Conservation (phyloP, 495 filamentous ascomycete genomes). For the Margaritispora aquatica region DNA sequence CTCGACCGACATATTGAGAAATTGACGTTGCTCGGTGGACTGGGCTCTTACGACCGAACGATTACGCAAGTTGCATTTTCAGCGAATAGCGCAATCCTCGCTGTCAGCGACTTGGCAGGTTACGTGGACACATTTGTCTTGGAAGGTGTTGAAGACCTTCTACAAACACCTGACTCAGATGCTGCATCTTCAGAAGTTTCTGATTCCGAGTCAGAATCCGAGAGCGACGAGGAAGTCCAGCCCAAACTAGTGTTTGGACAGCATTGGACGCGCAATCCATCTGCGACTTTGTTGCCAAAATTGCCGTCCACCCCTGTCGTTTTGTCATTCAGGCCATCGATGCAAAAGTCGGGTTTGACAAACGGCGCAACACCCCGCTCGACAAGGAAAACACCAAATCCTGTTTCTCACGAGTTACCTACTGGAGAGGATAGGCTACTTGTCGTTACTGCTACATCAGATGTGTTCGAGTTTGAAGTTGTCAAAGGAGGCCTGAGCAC, state of each 20-base stretch:
- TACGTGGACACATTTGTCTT: slow-evolving; percentile 83
- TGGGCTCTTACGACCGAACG: slow-evolving; percentile 72
- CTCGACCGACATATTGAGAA: slow-evolving; percentile 49
- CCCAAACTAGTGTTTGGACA: slow-evolving; percentile 29
- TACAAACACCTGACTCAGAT: slow-evolving; percentile 12
- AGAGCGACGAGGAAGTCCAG: slow-evolving; percentile 24
- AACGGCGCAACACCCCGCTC: slow-evolving; percentile 33
- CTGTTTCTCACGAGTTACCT: slow-evolving; percentile 35
- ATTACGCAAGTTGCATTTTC: slow-evolving; percentile 76
- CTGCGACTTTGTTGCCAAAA: slow-evolving; percentile 68
- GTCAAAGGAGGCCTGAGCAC: slow-evolving; percentile 65
- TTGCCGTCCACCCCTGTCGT: slow-evolving; percentile 62
- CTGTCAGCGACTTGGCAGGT: slow-evolving; percentile 73
- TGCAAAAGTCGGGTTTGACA: slow-evolving; percentile 18
- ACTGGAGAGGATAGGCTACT: slow-evolving; percentile 57
- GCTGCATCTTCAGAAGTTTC: slow-evolving; percentile 21
- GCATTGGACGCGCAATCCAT: slow-evolving; percentile 60
- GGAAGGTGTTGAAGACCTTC: slow-evolving; percentile 41
- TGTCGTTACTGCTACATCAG: slow-evolving; percentile 66
- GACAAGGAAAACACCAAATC: slow-evolving; percentile 40
- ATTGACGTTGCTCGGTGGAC: slow-evolving; percentile 53
- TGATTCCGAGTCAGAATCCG: slow-evolving; percentile 41
- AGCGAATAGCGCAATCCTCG: slow-evolving; percentile 69
- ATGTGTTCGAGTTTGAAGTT: slow-evolving; percentile 72
- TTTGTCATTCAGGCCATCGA: slow-evolving; percentile 67